These are phyloP conservation scores for Blastobotrys peoriensis DNA, from an alignment of 805 yeast genomes.

Conservation along the genomic window DNA sequence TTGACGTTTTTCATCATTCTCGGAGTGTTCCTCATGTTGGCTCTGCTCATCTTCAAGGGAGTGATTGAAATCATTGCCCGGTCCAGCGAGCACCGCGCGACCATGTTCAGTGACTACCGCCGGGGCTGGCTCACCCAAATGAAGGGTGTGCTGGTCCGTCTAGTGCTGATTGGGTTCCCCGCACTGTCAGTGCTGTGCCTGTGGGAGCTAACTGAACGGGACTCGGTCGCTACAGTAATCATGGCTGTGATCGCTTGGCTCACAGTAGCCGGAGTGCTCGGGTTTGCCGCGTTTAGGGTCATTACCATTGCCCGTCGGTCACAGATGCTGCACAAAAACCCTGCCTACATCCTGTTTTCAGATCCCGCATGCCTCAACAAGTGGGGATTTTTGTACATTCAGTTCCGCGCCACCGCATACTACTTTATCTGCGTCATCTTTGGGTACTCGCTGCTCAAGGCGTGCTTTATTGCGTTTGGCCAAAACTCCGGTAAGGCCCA, in stretches of 20 bases:
- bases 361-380: constrained; percentile 73
- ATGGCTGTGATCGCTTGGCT: constrained; percentile 68
- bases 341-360: constrained; percentile 87
- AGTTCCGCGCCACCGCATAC: constrained; percentile 79
- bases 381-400: constrained; percentile 89
- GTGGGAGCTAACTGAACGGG: constrained; percentile 84
- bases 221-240: constrained; percentile 76
- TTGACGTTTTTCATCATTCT: constrained; percentile 29
- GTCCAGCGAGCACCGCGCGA: constrained; percentile 50
- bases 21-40: constrained; percentile 4
- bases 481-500: constrained; percentile 78
- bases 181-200: constrained; percentile 74
- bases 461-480: constrained; percentile 79
- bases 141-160: constrained; percentile 83
- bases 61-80: constrained; percentile 56
- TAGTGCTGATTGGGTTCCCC: constrained; percentile 79
- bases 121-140: constrained; percentile 75
- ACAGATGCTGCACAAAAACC: constrained; percentile 67
- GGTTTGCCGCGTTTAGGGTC: constrained; percentile 72
- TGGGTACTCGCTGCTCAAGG: constrained; percentile 60
- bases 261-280: constrained; percentile 51
- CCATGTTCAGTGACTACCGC: constrained; percentile 71
- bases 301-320: constrained; percentile 70
- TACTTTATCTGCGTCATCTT: constrained; percentile 71
- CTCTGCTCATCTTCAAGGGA: constrained; percentile 59